Base-by-base conservation (phyloP, 371 early-diverging fungal genomes). In the Actinomucor elegans region DNA sequence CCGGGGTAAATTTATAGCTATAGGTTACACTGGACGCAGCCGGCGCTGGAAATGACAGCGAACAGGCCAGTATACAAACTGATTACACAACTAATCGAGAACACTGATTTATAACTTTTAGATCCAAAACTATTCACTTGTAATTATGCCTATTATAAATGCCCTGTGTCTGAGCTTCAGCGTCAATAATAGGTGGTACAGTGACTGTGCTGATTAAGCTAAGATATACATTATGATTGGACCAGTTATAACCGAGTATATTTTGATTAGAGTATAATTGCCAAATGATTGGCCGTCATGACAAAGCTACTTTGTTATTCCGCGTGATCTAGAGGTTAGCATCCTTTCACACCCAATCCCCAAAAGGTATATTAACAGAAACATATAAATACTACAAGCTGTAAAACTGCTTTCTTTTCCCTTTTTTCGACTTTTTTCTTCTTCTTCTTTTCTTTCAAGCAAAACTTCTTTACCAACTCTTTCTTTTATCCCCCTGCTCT, bases 251-350 rank as follows among this genome's bases (percentile, higher is more conserved):
- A 23, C 31, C 26, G 17, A 17, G 10, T 21, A 5, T 21, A 18
- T 20, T 45, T 27, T 44, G 14, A 35, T 27, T 43, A 36, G 45
- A 50, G 57, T 57, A 57, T 50, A 57, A 42, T 57, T 50, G 45
- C 1, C 12, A 35, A 14, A 31, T 57, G 44, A 57, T 57, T 57
- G 57, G 57, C 20, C 17, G 14, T 7, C 20, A 50, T 49, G 27
- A 43, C 51, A 49, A 57, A 57, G 44, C 35, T 44, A 20, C 35
- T 51, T 46, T 15, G 21, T 20, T 40, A 31, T 14, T 31, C 37
- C 51, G 38, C 49, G 38, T 49, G 49, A 49, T 41, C n/a, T 17
- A 11, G 21, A 38, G 27, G 15, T n/a, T n/a, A n/a, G n/a, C 21
- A 26, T 35, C 17, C 23, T 45, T 26, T 17, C 34, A 18, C n/a